These are phyloP conservation scores for Wickerhamiella pararugosa DNA, from an alignment of 1,139 yeast species.

Conservation along the genomic window DNA sequence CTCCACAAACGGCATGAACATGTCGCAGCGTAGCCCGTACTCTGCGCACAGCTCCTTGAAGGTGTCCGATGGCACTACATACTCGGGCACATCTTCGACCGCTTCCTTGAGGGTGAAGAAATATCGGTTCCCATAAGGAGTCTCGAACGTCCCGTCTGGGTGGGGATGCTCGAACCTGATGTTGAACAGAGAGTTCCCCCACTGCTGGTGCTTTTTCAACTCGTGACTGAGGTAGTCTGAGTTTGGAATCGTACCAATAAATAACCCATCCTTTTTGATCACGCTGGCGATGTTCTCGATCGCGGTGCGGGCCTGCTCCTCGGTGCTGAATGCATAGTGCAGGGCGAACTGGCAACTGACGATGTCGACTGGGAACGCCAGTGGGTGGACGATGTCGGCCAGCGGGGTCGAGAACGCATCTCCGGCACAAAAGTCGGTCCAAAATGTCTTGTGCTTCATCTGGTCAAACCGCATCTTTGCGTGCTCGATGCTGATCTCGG, in stretches of 20 bases:
- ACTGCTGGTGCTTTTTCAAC: slow-evolving; percentile 35
- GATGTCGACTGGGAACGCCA: slow-evolving; percentile 69
- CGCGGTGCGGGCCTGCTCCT: slow-evolving; percentile 58
- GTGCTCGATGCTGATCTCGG: slow-evolving; percentile 74
- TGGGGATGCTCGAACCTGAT: slow-evolving; percentile 72
- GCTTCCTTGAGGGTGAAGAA: slow-evolving; percentile 80
- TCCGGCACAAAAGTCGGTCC: slow-evolving; percentile 77
- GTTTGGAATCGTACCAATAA: slow-evolving; percentile 89
- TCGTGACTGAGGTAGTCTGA: slow-evolving; percentile 39
- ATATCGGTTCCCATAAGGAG: slow-evolving; percentile 63
- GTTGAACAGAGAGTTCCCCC: slow-evolving; percentile 76
- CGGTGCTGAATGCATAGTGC: slow-evolving; percentile 88
- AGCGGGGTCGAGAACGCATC: slow-evolving; percentile 68
- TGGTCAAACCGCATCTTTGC: slow-evolving; percentile 60
- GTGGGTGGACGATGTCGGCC: slow-evolving; percentile 56
- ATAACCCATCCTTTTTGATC: slow-evolving; percentile 65
- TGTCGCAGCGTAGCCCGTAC: slow-evolving; percentile 56
- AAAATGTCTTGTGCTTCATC: slow-evolving; percentile 37
- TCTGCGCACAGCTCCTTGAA: slow-evolving; percentile 63
- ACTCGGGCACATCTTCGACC: slow-evolving; percentile 91
- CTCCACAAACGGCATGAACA: slow-evolving; percentile 66
- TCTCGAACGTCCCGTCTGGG: slow-evolving; percentile 49
- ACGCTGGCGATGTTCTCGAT: slow-evolving; percentile 64
- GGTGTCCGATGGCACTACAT: slow-evolving; percentile 90
- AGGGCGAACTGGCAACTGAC: slow-evolving; percentile 85